These are phyloP conservation scores for Metschnikowia anglica DNA, from an alignment of 805 yeast species.

Conservation along the genomic window DNA sequence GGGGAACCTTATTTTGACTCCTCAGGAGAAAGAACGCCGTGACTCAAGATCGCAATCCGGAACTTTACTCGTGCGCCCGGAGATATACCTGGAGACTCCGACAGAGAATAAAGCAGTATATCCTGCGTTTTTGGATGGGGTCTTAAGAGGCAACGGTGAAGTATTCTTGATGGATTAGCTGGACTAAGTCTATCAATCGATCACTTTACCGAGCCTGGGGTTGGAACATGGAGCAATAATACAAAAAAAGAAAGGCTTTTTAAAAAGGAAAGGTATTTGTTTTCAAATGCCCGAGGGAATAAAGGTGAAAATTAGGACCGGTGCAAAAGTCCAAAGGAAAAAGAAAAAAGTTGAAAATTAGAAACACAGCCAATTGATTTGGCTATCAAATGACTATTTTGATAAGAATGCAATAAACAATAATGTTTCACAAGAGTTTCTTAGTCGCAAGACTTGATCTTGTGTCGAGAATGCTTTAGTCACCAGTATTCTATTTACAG, in stretches of 20 bases:
- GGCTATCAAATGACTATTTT: no score
- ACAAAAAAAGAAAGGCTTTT: neutral
- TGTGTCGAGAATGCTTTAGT: no score
- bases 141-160: neutral
- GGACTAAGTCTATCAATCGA: constrained; percentile 1
- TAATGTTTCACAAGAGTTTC: no score
- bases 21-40: constrained; percentile 68
- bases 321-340: neutral
- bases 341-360: neutral
- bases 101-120: neutral
- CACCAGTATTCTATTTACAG: constrained; percentile 19
- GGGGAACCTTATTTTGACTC: constrained; percentile 73
- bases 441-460: no score
- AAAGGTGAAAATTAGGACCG: neutral
- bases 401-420: no score
- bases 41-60: constrained; percentile 60
- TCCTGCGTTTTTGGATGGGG: constrained; percentile 2
- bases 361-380: neutral
- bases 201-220: no score
- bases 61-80: constrained; percentile 30
- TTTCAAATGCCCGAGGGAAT: neutral
- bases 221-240: no score
- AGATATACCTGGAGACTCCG: constrained; percentile 2
- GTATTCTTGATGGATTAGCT: constrained; percentile 10
- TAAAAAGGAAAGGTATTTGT: no score